Evolutionary conservation across 257 asterid genomes (phyloP).

Genomic region (Cruciata laevipes): DNA sequence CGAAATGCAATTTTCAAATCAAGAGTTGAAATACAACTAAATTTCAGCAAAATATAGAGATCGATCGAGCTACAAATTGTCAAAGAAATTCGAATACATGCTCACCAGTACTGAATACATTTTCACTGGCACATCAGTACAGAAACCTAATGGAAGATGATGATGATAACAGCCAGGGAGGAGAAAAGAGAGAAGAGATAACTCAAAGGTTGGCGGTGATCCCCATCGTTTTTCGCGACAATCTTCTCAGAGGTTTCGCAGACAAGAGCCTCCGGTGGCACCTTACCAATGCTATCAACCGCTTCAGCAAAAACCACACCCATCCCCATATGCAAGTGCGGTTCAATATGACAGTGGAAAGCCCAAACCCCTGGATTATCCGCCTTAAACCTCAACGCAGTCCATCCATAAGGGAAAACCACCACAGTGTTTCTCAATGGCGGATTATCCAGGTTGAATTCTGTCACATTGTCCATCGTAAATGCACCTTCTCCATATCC

Average conservation of each 20-base stretch:
- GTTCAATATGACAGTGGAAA: constrained; percentile 75
- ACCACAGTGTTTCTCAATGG: constrained; percentile 58
- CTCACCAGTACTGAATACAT: too few relatives aligned
- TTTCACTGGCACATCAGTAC: too few relatives aligned
- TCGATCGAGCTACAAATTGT: too few relatives aligned
- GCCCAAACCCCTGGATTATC: constrained; percentile 88
- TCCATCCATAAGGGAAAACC: constrained; percentile 73
- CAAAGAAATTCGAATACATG: too few relatives aligned
- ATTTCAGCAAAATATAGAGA: too few relatives aligned
- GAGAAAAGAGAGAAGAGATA: too few relatives aligned
- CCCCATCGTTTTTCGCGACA: neutral
- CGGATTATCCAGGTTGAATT: constrained; percentile 55
- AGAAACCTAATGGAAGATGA: too few relatives aligned
- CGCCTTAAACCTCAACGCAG: constrained; percentile 65
- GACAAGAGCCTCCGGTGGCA: constrained; percentile 46
- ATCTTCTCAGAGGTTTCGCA: constrained; percentile 54
- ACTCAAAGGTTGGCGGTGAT: neutral
- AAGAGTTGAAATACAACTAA: too few relatives aligned
- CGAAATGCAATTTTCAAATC: too few relatives aligned
- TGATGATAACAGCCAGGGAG: too few relatives aligned
- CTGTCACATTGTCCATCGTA: constrained; percentile 25
- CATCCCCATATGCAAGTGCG: constrained; percentile 78
- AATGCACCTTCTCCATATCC: constrained; percentile 74
- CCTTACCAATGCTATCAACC: constrained; percentile 18
- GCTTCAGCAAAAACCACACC: constrained; percentile 76